Evolutionary conservation across 73 alveolate genomes (phyloP), one percentile per base, ranked within the genome.

Genomic region (Durusdinium trenchii): DNA sequence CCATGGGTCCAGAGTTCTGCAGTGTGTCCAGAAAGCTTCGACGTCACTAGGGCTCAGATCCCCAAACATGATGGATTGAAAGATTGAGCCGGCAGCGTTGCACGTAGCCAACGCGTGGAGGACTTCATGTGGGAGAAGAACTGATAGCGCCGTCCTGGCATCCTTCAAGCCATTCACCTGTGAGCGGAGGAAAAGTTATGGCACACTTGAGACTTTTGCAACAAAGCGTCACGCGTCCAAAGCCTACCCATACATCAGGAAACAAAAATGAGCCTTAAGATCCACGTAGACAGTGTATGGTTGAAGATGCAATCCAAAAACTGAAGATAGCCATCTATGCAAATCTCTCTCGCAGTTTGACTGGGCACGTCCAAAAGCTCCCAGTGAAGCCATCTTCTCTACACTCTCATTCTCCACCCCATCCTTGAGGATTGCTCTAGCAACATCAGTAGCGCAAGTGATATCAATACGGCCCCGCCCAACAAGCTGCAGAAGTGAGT

Each of bases 61-160:
- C 7, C 94, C 94, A 30, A 50, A 20, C 69, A 83, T 52, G n/a
- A 83, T 18, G 16, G 94, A 50, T n/a, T 50, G 36, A 16, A 48
- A 5, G 18, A 45, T 14, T 9, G 35, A 7, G n/a, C n/a, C n/a
- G n/a, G n/a, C n/a, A 50, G 94, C 32, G 32, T 50, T 30, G 36
- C 76, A 47, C 48, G 46, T 32, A 12, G 87, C 87, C 46, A 83
- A 50, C 20, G 94, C 94, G 38, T 83, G 76, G 3, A 48, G 36
- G n/a, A 83, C 52, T n/a, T 83, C 94, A 36, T 83, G 94, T 7
- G 94, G 94, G 7, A 83, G 48, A 1, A 83, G 94, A 18, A 50
- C 69, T 35, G 38, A 0, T 20, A 20, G 26, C 30, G 73, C 35
- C 76, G 51, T 50, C 1, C 46, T 47, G 51, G 5, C 14, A 32